Evolutionary conservation across 805 yeast genomes (phyloP), one percentile per base, ranked within the genome.

Genomic region (Candida peoriensis): DNA sequence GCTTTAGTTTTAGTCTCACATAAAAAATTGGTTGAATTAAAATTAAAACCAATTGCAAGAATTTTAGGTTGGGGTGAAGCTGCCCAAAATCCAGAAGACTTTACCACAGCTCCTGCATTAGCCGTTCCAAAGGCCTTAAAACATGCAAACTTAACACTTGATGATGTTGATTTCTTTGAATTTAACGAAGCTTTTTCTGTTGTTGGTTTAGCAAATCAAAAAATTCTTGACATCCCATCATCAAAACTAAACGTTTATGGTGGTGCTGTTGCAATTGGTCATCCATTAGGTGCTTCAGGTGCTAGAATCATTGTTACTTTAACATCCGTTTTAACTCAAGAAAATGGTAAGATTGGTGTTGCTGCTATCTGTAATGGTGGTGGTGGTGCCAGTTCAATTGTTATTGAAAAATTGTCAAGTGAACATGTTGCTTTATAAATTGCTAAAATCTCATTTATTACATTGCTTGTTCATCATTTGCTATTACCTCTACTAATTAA

Each of bases 351-450:
- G 67, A 62, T 79, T 49, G 99, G 99, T 61, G 87, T 78, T 48
- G 97, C 96, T 53, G 96, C 87, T 61, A 81, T 93, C 58, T 93
- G 98, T 74, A 93, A 93, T 63, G 98, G 99, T 70, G 99, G 99
- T 55, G 99, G 99, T 60, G 99, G 98, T 60, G 97, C 97, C 32
- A 82, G 95, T 37, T 81, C 97, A 18, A 70, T 93, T 53, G 86
- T 93, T 42, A 75, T 93, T 52, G 96, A 89, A 69, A 77, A 70
- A 52, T 54, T 77, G 29, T 72, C 55, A 7, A 30, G 42, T 30
- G 54, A 52, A 32, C 55, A 52, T 30, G 6, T 48, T 15, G 12
- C 39, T 19, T 42, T 52, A 42, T 52, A 37, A 44, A 12, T 8
- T 24, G 11, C 13, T 15, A 24, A n/a, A 24, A 24, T 15, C 11